phyloP scores from a whole-genome alignment of 2,329 filamentous ascomycete genomes.

The Beauveria rudraprayagi region DNA sequence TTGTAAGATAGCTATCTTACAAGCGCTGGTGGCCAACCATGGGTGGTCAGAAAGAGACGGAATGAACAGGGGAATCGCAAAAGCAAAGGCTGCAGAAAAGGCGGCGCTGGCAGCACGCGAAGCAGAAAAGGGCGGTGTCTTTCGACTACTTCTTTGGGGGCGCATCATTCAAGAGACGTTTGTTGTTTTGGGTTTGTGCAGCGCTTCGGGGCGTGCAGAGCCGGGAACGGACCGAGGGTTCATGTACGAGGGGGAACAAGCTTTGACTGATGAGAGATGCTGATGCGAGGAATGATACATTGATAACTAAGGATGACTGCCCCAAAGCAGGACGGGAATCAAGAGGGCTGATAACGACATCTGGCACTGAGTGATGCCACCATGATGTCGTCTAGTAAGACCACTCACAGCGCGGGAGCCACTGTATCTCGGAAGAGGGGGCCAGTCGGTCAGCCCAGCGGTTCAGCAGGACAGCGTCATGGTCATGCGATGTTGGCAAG shows the following conservation, averaged over 20 bases:
- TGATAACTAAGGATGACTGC: neutral
- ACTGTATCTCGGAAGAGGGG: neutral
- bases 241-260: neutral
- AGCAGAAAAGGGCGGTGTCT: neutral
- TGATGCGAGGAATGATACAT: neutral
- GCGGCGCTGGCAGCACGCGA: neutral
- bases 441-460: neutral
- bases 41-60: neutral
- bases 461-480: conserved; percentile 4
- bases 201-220: neutral
- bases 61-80: neutral
- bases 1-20: too few relatives aligned
- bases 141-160: neutral
- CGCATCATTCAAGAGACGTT: neutral
- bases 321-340: neutral
- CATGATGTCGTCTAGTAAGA: neutral
- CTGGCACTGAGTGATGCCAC: neutral
- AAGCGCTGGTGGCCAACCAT: too few relatives aligned
- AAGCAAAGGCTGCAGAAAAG: neutral
- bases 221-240: neutral
- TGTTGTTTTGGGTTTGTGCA: neutral
- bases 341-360: neutral
- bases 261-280: neutral
- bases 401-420: neutral
- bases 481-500: neutral